A percentile compares a stretch with the other conserved stretches of the same genome.
These are phyloP conservation scores for Annulohypoxylon moriforme DNA, from an alignment of 495 filamentous ascomycete genomes.

Conservation along the genomic window DNA sequence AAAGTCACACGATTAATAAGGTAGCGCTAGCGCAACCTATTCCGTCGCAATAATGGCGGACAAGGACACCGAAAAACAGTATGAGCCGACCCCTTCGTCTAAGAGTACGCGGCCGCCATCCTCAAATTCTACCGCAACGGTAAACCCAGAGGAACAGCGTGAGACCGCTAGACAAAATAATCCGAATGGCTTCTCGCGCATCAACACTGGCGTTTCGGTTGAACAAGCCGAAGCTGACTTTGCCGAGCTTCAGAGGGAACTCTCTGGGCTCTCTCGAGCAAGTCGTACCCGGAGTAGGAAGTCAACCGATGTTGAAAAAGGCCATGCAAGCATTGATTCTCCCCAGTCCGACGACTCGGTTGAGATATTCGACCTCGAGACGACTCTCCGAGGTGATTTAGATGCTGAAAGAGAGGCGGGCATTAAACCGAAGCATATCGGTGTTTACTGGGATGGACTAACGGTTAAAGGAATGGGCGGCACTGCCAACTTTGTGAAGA, in stretches of 20 bases:
- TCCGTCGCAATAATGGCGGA: constrained; percentile 23
- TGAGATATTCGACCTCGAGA: constrained; percentile 76
- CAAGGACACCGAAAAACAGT: constrained; percentile 34
- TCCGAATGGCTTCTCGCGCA: constrained; percentile 62
- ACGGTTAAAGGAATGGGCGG: constrained; percentile 83
- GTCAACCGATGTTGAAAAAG: constrained; percentile 54
- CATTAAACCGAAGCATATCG: constrained; percentile 81
- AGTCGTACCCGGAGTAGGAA: constrained; percentile 58
- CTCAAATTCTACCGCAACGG: constrained; percentile 53
- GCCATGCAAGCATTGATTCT: constrained; percentile 48
- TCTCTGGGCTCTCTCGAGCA: constrained; percentile 72
- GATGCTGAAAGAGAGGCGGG: constrained; percentile 78
- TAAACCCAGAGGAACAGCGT: constrained; percentile 57
- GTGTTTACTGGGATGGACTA: constrained; percentile 82
- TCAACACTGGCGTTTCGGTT: constrained; percentile 70
- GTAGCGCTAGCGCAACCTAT: not conserved
- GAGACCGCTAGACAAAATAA: constrained; percentile 60
- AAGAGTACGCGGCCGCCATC: constrained; percentile 47
- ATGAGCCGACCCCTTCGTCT: constrained; percentile 16
- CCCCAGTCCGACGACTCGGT: constrained; percentile 62
- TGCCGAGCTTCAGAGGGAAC: constrained; percentile 75
- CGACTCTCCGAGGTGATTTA: constrained; percentile 72
- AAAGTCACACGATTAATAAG: not conserved
- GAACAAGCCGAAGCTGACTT: constrained; percentile 81
- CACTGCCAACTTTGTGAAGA: constrained; percentile 79